Evolutionary conservation across 768 basidiomycete genomes (phyloP).

Genomic region (Ramaria sp.): DNA sequence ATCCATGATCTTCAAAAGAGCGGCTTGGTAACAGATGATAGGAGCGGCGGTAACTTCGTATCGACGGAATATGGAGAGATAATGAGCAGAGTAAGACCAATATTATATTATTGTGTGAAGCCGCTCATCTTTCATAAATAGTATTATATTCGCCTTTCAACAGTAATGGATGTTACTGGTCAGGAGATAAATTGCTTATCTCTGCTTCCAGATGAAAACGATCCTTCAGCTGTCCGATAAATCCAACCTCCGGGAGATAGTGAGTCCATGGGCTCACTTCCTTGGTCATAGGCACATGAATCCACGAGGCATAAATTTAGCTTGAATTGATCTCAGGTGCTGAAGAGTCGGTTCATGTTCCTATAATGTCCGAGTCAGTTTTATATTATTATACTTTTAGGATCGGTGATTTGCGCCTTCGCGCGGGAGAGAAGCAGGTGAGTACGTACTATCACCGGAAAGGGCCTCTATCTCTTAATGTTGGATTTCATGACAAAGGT

Average conservation of each 20-base stretch:
- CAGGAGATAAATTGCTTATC: neutral
- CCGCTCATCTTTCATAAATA: slow-evolving; percentile 20
- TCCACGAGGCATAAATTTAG: slow-evolving; percentile 15
- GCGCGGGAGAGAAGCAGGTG: slow-evolving; percentile 69
- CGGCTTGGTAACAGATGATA: slow-evolving; percentile 42
- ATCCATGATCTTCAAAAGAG: slow-evolving; percentile 48
- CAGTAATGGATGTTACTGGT: slow-evolving; percentile 28
- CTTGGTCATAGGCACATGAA: neutral
- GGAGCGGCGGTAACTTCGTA: slow-evolving; percentile 28
- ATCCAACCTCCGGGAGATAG: slow-evolving; percentile 55
- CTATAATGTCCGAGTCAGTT: neutral
- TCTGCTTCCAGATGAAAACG: slow-evolving; percentile 43
- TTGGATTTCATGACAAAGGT: slow-evolving; percentile 21
- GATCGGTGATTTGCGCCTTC: slow-evolving; percentile 55
- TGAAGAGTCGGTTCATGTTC: slow-evolving; percentile 43
- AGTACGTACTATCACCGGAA: neutral
- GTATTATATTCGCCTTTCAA: slow-evolving; percentile 68
- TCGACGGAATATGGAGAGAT: slow-evolving; percentile 75
- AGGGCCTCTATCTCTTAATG: neutral
- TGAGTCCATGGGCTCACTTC: slow-evolving; percentile 27
- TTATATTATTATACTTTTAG: slow-evolving; percentile 25
- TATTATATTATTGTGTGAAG: neutral
- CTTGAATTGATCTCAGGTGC: slow-evolving; percentile 54
- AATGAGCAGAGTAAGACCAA: slow-evolving; percentile 63
- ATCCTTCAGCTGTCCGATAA: slow-evolving; percentile 49